Percentiles rank a stretch among this genome's conserved stretches.
Conservation (phyloP, 2,329 filamentous ascomycete genomes). For the Fusarium torreyae region DNA sequence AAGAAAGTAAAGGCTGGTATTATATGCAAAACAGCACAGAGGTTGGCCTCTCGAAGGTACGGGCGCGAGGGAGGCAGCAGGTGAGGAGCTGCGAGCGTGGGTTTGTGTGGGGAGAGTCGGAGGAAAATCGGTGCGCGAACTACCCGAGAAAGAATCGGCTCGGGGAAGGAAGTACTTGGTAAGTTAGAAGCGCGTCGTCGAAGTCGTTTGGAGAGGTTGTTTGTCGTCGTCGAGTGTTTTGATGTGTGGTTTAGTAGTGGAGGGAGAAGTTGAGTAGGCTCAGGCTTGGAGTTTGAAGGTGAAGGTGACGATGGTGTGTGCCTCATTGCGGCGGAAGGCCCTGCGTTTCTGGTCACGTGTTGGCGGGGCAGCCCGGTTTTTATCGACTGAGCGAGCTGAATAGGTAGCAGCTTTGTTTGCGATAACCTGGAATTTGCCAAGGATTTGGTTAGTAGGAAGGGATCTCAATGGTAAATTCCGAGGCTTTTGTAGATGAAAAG, state of each 20-base stretch:
- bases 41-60: slow-evolving; percentile 34
- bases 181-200: slow-evolving; percentile 36
- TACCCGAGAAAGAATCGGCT: slow-evolving; percentile 37
- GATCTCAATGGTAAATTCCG: background rate
- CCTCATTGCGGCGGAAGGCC: slow-evolving; percentile 46
- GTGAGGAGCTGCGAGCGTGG: slow-evolving; percentile 42
- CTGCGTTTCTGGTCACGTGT: slow-evolving; percentile 54
- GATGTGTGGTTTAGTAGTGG: slow-evolving; percentile 33
- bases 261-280: slow-evolving; percentile 49
- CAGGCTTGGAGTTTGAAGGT: slow-evolving; percentile 48
- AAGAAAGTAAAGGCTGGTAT: slow-evolving; percentile 37
- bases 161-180: slow-evolving; percentile 22
- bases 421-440: slow-evolving; percentile 19
- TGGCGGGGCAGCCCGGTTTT: slow-evolving; percentile 50
- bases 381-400: slow-evolving; percentile 26
- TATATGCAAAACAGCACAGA: slow-evolving; percentile 46
- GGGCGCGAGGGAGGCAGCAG: slow-evolving; percentile 35
- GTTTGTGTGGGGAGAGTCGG: slow-evolving; percentile 33
- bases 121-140: slow-evolving; percentile 39
- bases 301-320: slow-evolving; percentile 51
- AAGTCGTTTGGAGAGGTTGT: slow-evolving; percentile 37
- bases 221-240: slow-evolving; percentile 36
- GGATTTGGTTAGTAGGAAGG: slow-evolving; percentile 6
- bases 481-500: slow-evolving; percentile 1
- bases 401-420: slow-evolving; percentile 7